Percentiles rank a stretch among this genome's conserved stretches.
Conservation (phyloP, 495 filamentous ascomycete genomes). For the Aspergillus cristatus region DNA sequence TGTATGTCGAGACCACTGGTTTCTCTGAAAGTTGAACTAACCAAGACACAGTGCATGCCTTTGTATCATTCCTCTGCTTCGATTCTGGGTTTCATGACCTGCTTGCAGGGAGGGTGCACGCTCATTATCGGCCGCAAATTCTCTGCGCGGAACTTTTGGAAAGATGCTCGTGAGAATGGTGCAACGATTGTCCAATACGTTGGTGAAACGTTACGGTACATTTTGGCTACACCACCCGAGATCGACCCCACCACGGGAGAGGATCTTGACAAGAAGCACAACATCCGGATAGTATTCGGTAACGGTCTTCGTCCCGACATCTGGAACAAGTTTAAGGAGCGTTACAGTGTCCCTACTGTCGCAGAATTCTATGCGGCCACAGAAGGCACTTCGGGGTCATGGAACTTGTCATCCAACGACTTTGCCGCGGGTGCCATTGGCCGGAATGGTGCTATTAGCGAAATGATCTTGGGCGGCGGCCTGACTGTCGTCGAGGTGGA, state of each 20-base stretch:
- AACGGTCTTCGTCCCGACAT: slow-evolving; percentile 91
- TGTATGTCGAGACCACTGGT: slow-evolving; percentile 29
- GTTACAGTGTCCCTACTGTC: slow-evolving; percentile 73
- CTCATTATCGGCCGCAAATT: slow-evolving; percentile 73
- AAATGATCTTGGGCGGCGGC: slow-evolving; percentile 38
- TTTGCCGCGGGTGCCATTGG: slow-evolving; percentile 77
- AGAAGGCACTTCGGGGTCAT: slow-evolving; percentile 63
- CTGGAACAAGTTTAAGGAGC: slow-evolving; percentile 79
- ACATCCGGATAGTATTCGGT: slow-evolving; percentile 72
- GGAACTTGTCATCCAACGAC: slow-evolving; percentile 68
- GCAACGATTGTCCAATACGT: slow-evolving; percentile 91
- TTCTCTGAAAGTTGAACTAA: slow-evolving; percentile 2
- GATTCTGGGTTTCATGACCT: slow-evolving; percentile 56
- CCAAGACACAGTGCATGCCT: slow-evolving; percentile 65
- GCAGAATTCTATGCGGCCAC: slow-evolving; percentile 89
- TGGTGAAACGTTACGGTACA: slow-evolving; percentile 87
- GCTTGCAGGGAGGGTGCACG: slow-evolving; percentile 52
- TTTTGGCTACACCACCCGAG: slow-evolving; percentile 62
- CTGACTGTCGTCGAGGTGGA: slow-evolving; percentile 65
- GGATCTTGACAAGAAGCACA: slow-evolving; percentile 68
- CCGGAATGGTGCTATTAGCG: slow-evolving; percentile 55
- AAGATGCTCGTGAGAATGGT: slow-evolving; percentile 59
- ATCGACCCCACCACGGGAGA: slow-evolving; percentile 56
- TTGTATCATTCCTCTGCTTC: slow-evolving; percentile 84
- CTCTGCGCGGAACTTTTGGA: slow-evolving; percentile 73